Conservation (phyloP, 1,139 yeast genomes). For the Debaryomyces sp. region DNA sequence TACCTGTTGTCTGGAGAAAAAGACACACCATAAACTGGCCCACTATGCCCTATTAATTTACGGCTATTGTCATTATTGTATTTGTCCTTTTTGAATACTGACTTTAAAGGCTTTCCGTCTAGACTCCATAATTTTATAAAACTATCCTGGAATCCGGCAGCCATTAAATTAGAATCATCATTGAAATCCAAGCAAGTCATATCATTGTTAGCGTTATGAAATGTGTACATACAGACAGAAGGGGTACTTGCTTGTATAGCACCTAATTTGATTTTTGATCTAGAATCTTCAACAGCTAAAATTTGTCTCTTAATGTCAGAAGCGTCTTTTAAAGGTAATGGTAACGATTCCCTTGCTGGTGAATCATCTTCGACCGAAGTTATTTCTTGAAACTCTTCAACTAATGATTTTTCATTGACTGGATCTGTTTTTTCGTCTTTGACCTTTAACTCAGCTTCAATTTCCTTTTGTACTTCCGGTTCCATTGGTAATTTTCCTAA, state of each 20-base stretch:
- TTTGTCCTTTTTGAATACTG: conserved; percentile 64
- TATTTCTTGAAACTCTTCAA: conserved; percentile 54
- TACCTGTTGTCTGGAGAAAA: conserved; percentile 90
- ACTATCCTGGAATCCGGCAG: conserved; percentile 94
- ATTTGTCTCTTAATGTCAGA: conserved; percentile 80
- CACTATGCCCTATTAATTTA: conserved; percentile 88
- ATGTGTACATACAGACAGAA: conserved; percentile 96
- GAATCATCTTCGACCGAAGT: conserved; percentile 59
- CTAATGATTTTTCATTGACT: conserved; percentile 43
- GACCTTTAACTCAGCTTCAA: conserved; percentile 78
- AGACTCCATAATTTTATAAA: conserved; percentile 90
- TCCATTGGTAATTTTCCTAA: conserved; percentile 86
- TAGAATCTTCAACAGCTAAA: conserved; percentile 76
- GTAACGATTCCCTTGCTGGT: conserved; percentile 74
- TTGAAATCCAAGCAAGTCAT: conserved; percentile 84
- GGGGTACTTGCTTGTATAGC: conserved; percentile 81
- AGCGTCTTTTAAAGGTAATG: conserved; percentile 82
- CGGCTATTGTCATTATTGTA: conserved; percentile 53
- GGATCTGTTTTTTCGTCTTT: conserved; percentile 61
- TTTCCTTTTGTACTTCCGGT: conserved; percentile 80
- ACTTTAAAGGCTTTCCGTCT: conserved; percentile 81
- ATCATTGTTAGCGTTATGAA: conserved; percentile 91
- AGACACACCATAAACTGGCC: conserved; percentile 87
- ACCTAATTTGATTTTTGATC: conserved; percentile 67
- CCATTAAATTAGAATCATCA: conserved; percentile 82